Evolutionary conservation across 2,329 filamentous ascomycete species (phyloP).

Genomic region (Sporothrix curviconia): DNA sequence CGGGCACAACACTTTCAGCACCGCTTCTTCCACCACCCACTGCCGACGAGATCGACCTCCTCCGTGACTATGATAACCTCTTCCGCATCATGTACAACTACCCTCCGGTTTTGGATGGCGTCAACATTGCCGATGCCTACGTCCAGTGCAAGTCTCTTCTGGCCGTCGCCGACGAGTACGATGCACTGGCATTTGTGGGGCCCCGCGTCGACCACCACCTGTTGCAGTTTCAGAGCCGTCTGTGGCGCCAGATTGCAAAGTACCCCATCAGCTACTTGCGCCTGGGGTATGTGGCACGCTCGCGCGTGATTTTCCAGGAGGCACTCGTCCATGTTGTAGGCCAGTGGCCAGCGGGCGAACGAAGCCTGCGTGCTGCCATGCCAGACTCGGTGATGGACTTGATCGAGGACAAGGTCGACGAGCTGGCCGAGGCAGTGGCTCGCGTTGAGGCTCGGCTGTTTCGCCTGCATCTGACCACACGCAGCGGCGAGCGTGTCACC

Average conservation of each 20-base stretch:
- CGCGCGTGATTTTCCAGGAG: constrained; percentile 77
- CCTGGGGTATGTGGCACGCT: constrained; percentile 77
- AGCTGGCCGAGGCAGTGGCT: constrained; percentile 75
- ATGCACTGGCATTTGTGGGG: constrained; percentile 79
- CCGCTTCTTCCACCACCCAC: constrained; percentile 37
- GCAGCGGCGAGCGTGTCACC: constrained; percentile 72
- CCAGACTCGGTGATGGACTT: constrained; percentile 75
- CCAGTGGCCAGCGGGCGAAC: constrained; percentile 79
- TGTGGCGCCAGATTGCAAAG: constrained; percentile 96
- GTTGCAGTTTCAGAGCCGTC: constrained; percentile 78
- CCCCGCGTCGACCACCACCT: constrained; percentile 90
- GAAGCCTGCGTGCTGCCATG: constrained; percentile 66
- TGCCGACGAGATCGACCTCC: constrained; percentile 63
- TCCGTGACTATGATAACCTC: constrained; percentile 91
- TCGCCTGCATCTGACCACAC: constrained; percentile 70
- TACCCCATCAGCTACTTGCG: constrained; percentile 90
- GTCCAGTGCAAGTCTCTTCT: constrained; percentile 89
- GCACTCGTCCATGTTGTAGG: constrained; percentile 90
- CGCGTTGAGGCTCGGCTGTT: constrained; percentile 78
- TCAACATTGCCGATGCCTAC: constrained; percentile 89
- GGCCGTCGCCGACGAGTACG: constrained; percentile 87
- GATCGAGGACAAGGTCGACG: constrained; percentile 91
- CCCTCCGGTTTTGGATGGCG: constrained; percentile 68
- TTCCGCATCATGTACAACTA: constrained; percentile 97
- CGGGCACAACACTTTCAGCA: constrained; percentile 5